Base-by-base conservation (phyloP, 2,329 filamentous ascomycete species). In the Alternaria triticina region DNA sequence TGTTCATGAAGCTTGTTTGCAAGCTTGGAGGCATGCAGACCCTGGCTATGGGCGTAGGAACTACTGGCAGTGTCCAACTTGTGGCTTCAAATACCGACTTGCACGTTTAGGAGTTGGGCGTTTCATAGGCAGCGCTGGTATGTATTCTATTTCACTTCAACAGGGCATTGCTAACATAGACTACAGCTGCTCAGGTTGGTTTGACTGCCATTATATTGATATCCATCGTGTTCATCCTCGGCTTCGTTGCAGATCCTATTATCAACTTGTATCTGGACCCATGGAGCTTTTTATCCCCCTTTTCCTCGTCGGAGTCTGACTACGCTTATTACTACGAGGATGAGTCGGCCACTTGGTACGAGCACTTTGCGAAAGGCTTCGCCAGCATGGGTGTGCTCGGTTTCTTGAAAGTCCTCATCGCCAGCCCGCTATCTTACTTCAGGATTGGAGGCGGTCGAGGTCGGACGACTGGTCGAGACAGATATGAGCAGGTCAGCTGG, bases 241-340 rank as follows among this genome's bases (percentile, higher is more conserved):
- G 96, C 45, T 98, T 97, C 74, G 82, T 98, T 69, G 95, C 94
- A 63, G 94, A 98, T 79, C 94, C 94, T 2, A 93, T 98, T 64
- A 90, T 98, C 78, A 92, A 94, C 71, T 82, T 97, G 27, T 97
- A 95, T 83, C 82, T 95, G 58, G 93, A 97, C 74, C 94, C 94
- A 0, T 81, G 81, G 68, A 74, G 76, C 46, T 81, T 81, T 12
- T 73, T 85, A 9, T 74, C 74, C 28, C 78, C 79, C 5, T 79
- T 75, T 66, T 68, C 72, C 52, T 59, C 45, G 25, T 67, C 66
- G 10, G 61, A 63, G 17, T 62, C 64, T 30, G 46, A 73, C 30
- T 64, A 77, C 57, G 62, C 74, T 17, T 69, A 75, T 58, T 67
- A 76, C 47, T 69, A 74, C 5, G 81, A 80, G 44, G 63, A 81